Conservation (phyloP, 129 eudicot genomes). For the Heracleum sosnowskyi region DNA sequence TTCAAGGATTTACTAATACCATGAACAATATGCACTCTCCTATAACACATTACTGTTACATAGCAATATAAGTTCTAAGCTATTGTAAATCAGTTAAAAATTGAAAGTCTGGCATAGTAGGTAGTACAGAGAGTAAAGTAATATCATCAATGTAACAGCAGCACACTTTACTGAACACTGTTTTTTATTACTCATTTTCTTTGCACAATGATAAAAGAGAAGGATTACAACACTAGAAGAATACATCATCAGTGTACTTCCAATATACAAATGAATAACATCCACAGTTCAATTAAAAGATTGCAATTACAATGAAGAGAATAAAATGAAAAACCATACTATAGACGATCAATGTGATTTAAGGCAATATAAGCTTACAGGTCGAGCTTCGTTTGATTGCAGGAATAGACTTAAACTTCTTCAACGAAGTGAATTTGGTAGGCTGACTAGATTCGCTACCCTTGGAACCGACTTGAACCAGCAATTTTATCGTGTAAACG, state of each 20-base stretch:
- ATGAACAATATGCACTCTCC: not conserved
- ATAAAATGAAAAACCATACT: not conserved
- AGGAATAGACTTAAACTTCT: conserved; percentile 10
- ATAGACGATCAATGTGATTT: conserved; percentile 14
- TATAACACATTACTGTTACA: not conserved
- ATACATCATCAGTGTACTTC: conserved; percentile 6
- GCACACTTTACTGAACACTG: not conserved
- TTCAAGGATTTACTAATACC: not conserved
- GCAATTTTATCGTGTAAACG: conserved; percentile 19
- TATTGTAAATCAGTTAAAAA: not conserved
- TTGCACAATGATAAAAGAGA: conserved; percentile 3
- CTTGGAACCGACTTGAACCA: conserved; percentile 23
- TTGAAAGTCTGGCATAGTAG: not conserved
- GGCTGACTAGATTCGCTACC: conserved; percentile 10
- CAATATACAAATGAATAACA: conserved; percentile 8
- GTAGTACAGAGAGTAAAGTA: too few species aligned
- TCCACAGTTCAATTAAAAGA: conserved; percentile 6
- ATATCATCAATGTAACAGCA: not conserved
- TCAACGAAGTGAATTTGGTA: not conserved
- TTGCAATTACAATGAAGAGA: conserved; percentile 2
- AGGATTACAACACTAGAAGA: not conserved
- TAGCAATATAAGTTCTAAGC: not conserved
- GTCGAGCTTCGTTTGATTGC: conserved; percentile 10
- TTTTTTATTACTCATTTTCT: conserved; percentile 5
- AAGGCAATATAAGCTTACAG: conserved; percentile 19